These are phyloP conservation scores for Tolypocladium ovalisporum DNA, from an alignment of 2,329 filamentous ascomycete species.

Conservation along the genomic window DNA sequence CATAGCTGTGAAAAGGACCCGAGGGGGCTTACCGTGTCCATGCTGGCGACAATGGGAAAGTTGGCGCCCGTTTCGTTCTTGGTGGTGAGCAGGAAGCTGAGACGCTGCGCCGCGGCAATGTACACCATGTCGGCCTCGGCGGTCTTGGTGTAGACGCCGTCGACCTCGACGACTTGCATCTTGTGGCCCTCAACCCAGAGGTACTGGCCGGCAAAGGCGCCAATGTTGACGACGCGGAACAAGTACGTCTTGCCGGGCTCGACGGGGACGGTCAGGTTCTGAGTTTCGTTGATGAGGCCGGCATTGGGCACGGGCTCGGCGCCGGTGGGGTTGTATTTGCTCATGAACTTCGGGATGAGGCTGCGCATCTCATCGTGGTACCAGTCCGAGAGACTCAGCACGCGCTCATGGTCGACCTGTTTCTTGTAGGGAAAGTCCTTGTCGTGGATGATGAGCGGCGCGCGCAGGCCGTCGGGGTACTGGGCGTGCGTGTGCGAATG, in stretches of 20 bases:
- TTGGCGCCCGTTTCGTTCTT: conserved; percentile 51
- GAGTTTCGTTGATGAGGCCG: conserved; percentile 61
- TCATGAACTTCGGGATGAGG: conserved; percentile 37
- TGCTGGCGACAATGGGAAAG: conserved; percentile 57
- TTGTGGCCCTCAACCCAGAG: conserved; percentile 57
- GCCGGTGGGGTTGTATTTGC: conserved; percentile 42
- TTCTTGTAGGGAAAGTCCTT: conserved; percentile 44
- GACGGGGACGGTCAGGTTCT: conserved; percentile 47
- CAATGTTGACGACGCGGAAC: conserved; percentile 62
- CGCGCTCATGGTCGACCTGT: conserved; percentile 50
- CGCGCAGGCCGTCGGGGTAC: conserved; percentile 60
- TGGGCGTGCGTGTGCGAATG: conserved; percentile 58
- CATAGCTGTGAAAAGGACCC: too few relatives aligned
- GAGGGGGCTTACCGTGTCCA: conserved; percentile 46
- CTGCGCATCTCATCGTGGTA: conserved; percentile 49
- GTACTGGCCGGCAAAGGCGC: conserved; percentile 58
- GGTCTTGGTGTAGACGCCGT: conserved; percentile 57
- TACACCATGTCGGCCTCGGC: conserved; percentile 53
- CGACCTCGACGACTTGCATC: conserved; percentile 61
- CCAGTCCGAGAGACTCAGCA: conserved; percentile 59
- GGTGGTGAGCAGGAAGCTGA: conserved; percentile 50
- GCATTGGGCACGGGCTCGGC: conserved; percentile 58
- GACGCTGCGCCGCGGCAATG: conserved; percentile 56
- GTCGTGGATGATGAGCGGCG: conserved; percentile 54
- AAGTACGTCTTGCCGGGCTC: conserved; percentile 61